Conservation (phyloP, 805 yeast species). For the Brettanomyces naardenensis region DNA sequence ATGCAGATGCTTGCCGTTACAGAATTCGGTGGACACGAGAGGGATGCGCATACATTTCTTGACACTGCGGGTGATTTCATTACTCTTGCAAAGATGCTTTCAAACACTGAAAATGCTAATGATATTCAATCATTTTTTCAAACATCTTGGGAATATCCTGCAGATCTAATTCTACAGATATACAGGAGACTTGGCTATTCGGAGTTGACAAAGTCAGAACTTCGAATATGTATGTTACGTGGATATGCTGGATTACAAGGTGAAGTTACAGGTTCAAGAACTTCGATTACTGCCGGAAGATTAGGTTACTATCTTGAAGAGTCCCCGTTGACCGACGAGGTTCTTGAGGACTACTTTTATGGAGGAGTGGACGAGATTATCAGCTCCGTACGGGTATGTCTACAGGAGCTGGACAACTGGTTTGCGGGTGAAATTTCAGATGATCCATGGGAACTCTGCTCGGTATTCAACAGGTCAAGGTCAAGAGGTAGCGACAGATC, state of each 20-base stretch:
- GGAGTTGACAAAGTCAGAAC: constrained; percentile 23
- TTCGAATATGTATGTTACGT: constrained; percentile 43
- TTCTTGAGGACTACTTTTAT: constrained; percentile 38
- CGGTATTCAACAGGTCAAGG: constrained; percentile 3
- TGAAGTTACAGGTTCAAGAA: constrained; percentile 28
- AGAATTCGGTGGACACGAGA: constrained; percentile 46
- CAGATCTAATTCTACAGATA: constrained; percentile 34
- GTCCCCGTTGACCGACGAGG: constrained; percentile 37
- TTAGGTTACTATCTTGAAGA: constrained; percentile 11
- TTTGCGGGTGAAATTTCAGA: constrained; percentile 21
- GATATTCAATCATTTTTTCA: constrained; percentile 17
- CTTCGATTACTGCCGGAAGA: constrained; percentile 3
- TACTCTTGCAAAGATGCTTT: constrained; percentile 30
- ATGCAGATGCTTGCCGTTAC: constrained; percentile 38
- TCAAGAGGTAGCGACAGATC: not conserved
- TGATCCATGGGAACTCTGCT: constrained; percentile 29
- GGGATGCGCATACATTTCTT: constrained; percentile 43
- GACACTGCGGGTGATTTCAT: constrained; percentile 64
- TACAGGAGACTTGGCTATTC: constrained; percentile 29
- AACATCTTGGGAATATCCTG: constrained; percentile 36
- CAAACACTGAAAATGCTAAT: constrained; percentile 15
- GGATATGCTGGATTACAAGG: constrained; percentile 45
- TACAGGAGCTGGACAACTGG: constrained; percentile 33
- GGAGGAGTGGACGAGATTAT: constrained; percentile 48
- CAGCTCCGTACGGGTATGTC: constrained; percentile 31